Evolutionary conservation across 2,329 filamentous ascomycete species (phyloP).

Genomic region (Lizonia empirigonia): DNA sequence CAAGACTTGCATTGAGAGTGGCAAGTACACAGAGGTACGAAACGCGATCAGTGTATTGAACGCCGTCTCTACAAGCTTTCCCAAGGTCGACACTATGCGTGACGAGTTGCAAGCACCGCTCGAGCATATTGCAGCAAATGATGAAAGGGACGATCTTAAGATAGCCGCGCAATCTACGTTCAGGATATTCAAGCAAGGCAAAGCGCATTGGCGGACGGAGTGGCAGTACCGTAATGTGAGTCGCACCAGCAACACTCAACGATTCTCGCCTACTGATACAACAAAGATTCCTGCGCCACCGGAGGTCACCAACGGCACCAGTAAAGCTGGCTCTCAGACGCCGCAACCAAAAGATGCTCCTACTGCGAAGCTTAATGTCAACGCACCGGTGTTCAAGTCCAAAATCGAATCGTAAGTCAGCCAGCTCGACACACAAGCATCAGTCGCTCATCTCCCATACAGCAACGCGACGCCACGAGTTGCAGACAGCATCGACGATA

Average conservation of each 20-base stretch:
- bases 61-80: slow-evolving; percentile 79
- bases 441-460: slow-evolving; percentile 22
- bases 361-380: slow-evolving; percentile 56
- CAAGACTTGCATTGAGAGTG: slow-evolving; percentile 78
- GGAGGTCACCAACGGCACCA: slow-evolving; percentile 37
- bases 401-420: slow-evolving; percentile 38
- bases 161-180: slow-evolving; percentile 74
- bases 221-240: slow-evolving; percentile 73
- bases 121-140: slow-evolving; percentile 61
- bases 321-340: slow-evolving; percentile 41
- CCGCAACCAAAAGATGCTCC: slow-evolving; percentile 50
- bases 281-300: slow-evolving; percentile 28
- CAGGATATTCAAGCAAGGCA: slow-evolving; percentile 70
- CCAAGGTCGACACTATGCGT: slow-evolving; percentile 88
- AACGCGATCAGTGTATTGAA: slow-evolving; percentile 93
- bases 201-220: slow-evolving; percentile 73
- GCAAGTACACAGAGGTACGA: slow-evolving; percentile 96
- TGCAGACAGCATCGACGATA: slow-evolving; percentile 23
- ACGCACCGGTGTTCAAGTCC: slow-evolving; percentile 70
- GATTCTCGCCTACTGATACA: slow-evolving; percentile 16
- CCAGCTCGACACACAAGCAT: neutral
- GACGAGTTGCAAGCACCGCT: slow-evolving; percentile 70
- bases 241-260: slow-evolving; percentile 6
- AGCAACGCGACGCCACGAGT: slow-evolving; percentile 41
- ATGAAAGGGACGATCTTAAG: slow-evolving; percentile 73